phyloP scores from a whole-genome alignment of 1,139 yeast species.

The Debaryomyces fabryi region DNA sequence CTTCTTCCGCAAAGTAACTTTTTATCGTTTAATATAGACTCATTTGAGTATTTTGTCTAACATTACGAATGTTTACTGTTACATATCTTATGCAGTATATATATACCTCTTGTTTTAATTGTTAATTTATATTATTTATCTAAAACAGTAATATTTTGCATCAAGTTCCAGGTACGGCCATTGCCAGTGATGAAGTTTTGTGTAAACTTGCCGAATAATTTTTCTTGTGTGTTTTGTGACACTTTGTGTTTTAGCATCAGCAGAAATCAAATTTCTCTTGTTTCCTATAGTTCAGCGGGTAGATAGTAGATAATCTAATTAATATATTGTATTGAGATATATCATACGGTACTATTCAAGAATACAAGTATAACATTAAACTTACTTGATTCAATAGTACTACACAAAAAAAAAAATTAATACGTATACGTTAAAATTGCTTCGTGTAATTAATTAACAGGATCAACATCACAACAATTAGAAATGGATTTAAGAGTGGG shows the following conservation, averaged over 20 bases:
- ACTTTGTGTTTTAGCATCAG: constrained; percentile 1
- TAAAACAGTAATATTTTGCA: background rate
- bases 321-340: constrained; percentile 1
- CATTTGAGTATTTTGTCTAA: background rate
- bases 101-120: background rate
- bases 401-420: background rate
- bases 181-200: background rate
- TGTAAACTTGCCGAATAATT: constrained; percentile 1
- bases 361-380: background rate
- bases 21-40: background rate
- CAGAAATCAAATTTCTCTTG: constrained; percentile 6
- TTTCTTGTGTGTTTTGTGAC: constrained; percentile 6
- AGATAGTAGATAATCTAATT: background rate
- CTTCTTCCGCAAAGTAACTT: constrained; percentile 33
- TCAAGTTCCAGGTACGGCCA: background rate
- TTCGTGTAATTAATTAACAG: background rate
- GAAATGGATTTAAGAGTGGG: constrained; percentile 85
- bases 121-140: constrained; percentile 1
- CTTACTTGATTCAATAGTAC: background rate
- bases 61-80: background rate
- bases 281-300: constrained; percentile 2
- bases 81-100: background rate
- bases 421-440: background rate
- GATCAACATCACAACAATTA: constrained; percentile 3
- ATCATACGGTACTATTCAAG: background rate